These are phyloP conservation scores for Mycena alexandri DNA, from an alignment of 768 basidiomycete species.

Conservation along the genomic window DNA sequence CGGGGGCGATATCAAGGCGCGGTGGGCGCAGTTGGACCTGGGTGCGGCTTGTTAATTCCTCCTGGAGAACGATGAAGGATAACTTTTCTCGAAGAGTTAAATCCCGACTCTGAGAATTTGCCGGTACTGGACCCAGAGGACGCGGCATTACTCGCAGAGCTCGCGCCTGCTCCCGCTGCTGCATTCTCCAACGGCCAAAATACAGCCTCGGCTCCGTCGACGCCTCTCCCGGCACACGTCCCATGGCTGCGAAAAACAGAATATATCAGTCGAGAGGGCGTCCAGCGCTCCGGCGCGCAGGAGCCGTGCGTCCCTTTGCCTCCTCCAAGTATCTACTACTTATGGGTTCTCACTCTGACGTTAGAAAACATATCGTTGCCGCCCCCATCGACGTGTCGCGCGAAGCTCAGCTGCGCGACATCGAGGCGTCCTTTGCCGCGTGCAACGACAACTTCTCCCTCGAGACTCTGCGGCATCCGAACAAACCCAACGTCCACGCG, in stretches of 20 bases:
- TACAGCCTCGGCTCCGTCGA: slow-evolving; percentile 51
- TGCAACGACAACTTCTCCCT: slow-evolving; percentile 74
- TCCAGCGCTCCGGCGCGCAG: slow-evolving; percentile 55
- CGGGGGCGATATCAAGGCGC: slow-evolving; percentile 58
- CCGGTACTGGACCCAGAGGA: slow-evolving; percentile 81
- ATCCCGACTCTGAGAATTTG: slow-evolving; percentile 72
- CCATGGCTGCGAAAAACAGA: slow-evolving; percentile 95
- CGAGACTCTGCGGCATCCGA: slow-evolving; percentile 76
- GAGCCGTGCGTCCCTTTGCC: slow-evolving; percentile 65
- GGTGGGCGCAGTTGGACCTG: slow-evolving; percentile 27
- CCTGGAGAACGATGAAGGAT: too few relatives aligned
- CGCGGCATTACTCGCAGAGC: slow-evolving; percentile 80
- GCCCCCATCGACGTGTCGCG: slow-evolving; percentile 78
- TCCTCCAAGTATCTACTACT: not conserved
- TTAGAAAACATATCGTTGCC: slow-evolving; percentile 62
- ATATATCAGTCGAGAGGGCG: slow-evolving; percentile 77
- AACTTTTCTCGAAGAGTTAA: slow-evolving; percentile 55
- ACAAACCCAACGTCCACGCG: slow-evolving; percentile 79
- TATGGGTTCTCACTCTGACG: not conserved
- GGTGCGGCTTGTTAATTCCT: slow-evolving; percentile 16
- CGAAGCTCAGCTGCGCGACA: slow-evolving; percentile 79
- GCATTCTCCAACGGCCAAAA: slow-evolving; percentile 59
- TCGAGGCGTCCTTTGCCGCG: slow-evolving; percentile 81
- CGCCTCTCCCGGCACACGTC: slow-evolving; percentile 72
- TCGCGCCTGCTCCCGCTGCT: slow-evolving; percentile 59